Percentiles rank a stretch among this genome's conserved stretches.
Conservation (phyloP, 257 asterid species). For the Solanum rostratum region DNA sequence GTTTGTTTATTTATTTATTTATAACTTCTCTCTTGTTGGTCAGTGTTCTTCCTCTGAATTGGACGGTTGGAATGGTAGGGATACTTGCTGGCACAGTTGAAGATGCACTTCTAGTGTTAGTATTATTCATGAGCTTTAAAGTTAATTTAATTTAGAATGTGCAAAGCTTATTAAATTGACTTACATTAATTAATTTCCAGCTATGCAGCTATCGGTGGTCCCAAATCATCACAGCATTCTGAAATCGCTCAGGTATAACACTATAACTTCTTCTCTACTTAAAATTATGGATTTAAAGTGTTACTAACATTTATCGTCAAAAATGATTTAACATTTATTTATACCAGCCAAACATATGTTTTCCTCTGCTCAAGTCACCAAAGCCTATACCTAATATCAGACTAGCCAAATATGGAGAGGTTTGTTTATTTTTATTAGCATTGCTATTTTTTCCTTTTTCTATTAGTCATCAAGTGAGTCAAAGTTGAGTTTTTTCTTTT, state of each 20-base stretch:
- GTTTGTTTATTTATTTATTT: background rate
- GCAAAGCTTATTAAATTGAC: background rate
- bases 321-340: background rate
- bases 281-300: background rate
- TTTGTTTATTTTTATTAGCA: constrained; percentile 1
- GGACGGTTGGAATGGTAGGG: constrained; percentile 91
- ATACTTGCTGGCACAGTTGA: constrained; percentile 75
- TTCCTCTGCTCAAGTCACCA: constrained; percentile 55
- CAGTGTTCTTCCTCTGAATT: constrained; percentile 82
- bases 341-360: constrained; percentile 43
- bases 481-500: background rate
- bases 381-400: constrained; percentile 28
- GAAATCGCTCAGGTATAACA: constrained; percentile 25
- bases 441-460: background rate
- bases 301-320: background rate
- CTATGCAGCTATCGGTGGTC: constrained; percentile 79
- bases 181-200: constrained; percentile 21
- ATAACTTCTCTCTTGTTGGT: background rate
- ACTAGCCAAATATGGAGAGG: constrained; percentile 76
- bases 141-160: background rate
- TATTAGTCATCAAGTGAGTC: background rate
- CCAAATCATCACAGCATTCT: constrained; percentile 18
- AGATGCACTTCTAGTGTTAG: constrained; percentile 76
- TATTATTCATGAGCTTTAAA: background rate
- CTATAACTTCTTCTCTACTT: background rate